A percentile compares a stretch with the other conserved stretches of the same genome.
These are phyloP conservation scores for Ophiocytium majus DNA, from an alignment of 352 stramenopile genomes.

Conservation along the genomic window DNA sequence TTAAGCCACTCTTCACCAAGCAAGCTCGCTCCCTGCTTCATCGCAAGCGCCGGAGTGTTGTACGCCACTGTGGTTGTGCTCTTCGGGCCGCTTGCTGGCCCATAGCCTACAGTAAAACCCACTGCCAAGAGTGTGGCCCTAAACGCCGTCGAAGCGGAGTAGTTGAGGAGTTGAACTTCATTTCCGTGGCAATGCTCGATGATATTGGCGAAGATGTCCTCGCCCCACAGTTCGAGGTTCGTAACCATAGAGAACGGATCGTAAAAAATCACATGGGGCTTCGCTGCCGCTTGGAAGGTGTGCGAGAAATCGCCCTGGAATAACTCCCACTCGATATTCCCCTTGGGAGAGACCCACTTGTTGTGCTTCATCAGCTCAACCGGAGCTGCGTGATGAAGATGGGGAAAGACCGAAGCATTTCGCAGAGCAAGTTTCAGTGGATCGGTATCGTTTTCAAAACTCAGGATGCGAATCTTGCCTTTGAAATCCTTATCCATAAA, in stretches of 20 bases:
- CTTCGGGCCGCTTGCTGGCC: conserved; percentile 6
- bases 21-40: not conserved
- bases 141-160: conserved; percentile 4
- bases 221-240: not conserved
- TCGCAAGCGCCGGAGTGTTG: not conserved
- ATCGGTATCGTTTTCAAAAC: conserved; percentile 19
- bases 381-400: conserved; percentile 12
- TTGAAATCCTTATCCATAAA: conserved; percentile 1
- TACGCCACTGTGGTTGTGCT: not conserved
- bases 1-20: conserved; percentile 8
- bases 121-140: not conserved
- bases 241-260: conserved; percentile 11
- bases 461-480: conserved; percentile 11
- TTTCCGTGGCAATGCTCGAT: not conserved
- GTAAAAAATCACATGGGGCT: conserved; percentile 14
- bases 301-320: conserved; percentile 13
- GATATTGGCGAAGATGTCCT: not conserved
- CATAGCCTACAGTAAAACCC: not conserved
- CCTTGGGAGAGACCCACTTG: conserved; percentile 1
- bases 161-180: conserved; percentile 16
- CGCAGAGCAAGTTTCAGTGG: conserved; percentile 3
- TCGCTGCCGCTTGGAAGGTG: not conserved
- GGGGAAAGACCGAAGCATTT: not conserved
- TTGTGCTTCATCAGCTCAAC: not conserved
- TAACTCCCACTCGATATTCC: conserved; percentile 5